Evolutionary conservation across 2,329 filamentous ascomycete species (phyloP).

Genomic region (Madurella mycetomatis): DNA sequence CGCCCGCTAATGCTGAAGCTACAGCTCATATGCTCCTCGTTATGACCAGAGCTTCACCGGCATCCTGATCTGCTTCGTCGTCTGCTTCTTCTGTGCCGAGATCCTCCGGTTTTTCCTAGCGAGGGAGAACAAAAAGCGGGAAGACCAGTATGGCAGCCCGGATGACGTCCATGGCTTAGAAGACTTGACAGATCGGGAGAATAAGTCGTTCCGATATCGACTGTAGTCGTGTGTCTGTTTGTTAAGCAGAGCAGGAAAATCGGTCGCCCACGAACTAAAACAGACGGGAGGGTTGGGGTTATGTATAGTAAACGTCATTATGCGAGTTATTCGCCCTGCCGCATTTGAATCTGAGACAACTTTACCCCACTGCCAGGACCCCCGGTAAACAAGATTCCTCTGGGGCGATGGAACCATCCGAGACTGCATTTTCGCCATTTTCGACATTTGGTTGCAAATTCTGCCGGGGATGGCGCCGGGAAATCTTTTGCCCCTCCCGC

Average conservation of each 20-base stretch:
- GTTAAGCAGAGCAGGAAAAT: too few relatives aligned
- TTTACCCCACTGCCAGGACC: not conserved
- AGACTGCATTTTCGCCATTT: not conserved
- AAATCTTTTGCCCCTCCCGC: too few relatives aligned
- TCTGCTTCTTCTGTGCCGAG: constrained; percentile 29
- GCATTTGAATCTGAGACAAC: too few relatives aligned
- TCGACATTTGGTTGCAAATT: not conserved
- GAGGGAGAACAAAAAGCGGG: constrained; percentile 30
- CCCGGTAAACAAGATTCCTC: not conserved
- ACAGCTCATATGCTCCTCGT: constrained; percentile 27
- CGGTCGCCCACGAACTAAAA: too few relatives aligned
- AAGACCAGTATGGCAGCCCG: constrained; percentile 29
- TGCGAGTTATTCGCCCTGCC: too few relatives aligned
- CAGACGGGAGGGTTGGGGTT: too few relatives aligned
- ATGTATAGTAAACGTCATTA: too few relatives aligned
- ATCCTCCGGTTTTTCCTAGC: constrained; percentile 28
- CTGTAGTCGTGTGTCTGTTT: not conserved
- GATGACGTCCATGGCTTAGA: constrained; percentile 35
- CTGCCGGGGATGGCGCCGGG: too few relatives aligned
- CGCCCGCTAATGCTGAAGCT: not conserved
- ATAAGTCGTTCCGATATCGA: constrained; percentile 20
- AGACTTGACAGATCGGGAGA: constrained; percentile 37
- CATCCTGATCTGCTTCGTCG: constrained; percentile 29
- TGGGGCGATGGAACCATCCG: not conserved
- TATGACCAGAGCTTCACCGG: constrained; percentile 29